Evolutionary conservation across 2,329 filamentous ascomycete species (phyloP), one percentile per base, ranked within the genome.

Genomic region (Fusarium stilboides): DNA sequence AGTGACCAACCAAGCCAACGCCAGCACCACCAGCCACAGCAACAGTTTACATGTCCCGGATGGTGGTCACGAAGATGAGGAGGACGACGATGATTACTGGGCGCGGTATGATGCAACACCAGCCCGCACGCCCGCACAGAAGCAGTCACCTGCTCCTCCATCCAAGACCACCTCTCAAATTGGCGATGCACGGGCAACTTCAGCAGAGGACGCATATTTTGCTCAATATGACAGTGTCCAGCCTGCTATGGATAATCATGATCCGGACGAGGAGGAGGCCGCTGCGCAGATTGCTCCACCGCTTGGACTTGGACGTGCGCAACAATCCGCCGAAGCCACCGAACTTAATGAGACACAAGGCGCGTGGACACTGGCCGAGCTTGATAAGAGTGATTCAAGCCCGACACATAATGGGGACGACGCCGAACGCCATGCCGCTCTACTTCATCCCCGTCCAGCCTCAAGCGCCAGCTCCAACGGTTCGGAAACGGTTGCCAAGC

Each of bases 61-160:
- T 15, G 55, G 33, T 19, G 49, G 56, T 3, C 61, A 65, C 13
- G 74, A 76, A 1, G 81, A 85, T 1, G 87, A 90, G 1, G 89
- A 92, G 22, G 91, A 92, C 33, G 91, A 94, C 65, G 91, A 93
- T 69, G 90, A 90, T 71, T 95, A 95, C 78, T 95, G 92, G 92
- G 91, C 88, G 33, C 87, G 89, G 64, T 94, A 95, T 77, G 92
- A 93, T 76, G 87, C 87, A 26, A 93, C 91, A 6, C 91, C 92
- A 2, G 85, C 86, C 3, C 84, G 85, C 44, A 92, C 90, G 12
- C 90, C 90, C 1, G 88, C 86, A 8, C 79, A 83, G 22, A 88
- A 90, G 74, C 84, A 82, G 24, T 91, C 90, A 6, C 90, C 91
- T 5, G 89, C 87, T 14, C 90, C 91, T 73, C 55, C 76, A 15